phyloP scores from a whole-genome alignment of 2,329 filamentous ascomycete genomes.

The Xylaria sp. region DNA sequence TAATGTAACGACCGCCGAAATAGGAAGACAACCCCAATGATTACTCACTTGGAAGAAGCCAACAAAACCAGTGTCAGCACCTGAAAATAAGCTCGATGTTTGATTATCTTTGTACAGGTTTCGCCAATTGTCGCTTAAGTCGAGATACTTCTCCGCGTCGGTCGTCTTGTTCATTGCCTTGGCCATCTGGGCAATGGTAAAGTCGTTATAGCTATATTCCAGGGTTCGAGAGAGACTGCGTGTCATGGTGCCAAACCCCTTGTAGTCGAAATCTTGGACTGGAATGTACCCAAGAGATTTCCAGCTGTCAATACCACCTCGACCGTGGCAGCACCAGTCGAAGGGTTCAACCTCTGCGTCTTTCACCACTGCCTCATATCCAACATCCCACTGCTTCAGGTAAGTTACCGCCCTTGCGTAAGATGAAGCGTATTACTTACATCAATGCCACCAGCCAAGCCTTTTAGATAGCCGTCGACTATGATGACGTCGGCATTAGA shows the following conservation, averaged over 20 bases:
- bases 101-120: constrained; percentile 69
- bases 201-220: constrained; percentile 82
- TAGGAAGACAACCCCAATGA: background rate
- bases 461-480: constrained; percentile 71
- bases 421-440: background rate
- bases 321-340: constrained; percentile 73
- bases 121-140: constrained; percentile 68
- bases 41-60: constrained; percentile 67
- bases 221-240: constrained; percentile 74
- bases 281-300: constrained; percentile 75
- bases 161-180: constrained; percentile 57
- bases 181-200: constrained; percentile 69
- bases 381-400: constrained; percentile 62
- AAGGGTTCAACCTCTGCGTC: constrained; percentile 74
- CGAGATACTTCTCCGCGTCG: constrained; percentile 65
- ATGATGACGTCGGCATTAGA: constrained; percentile 75
- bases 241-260: constrained; percentile 72
- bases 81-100: constrained; percentile 57
- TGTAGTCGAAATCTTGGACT: constrained; percentile 68
- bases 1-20: background rate
- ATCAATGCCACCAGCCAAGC: constrained; percentile 61
- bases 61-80: constrained; percentile 65
- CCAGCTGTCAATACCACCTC: constrained; percentile 75
- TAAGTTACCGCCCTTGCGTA: constrained; percentile 25
- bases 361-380: constrained; percentile 73